A percentile compares a stretch with the other conserved stretches of the same genome.
Conservation (phyloP, 1,139 yeast genomes). For the Saccharomyces pastorianus region DNA sequence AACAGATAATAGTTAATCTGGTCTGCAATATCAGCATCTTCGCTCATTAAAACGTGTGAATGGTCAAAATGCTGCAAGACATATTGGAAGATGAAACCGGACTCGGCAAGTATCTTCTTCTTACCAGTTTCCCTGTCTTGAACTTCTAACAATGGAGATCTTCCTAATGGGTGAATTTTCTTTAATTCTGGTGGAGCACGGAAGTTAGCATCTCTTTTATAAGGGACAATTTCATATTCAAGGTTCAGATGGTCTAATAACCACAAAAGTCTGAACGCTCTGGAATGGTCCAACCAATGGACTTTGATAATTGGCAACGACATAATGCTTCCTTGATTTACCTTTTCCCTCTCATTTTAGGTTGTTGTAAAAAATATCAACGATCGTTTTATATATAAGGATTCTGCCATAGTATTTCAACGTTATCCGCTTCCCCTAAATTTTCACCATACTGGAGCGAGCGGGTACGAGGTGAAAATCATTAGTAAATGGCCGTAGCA, state of each 20-base stretch:
- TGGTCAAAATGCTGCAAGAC: conserved; percentile 38
- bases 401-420: background rate
- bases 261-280: conserved; percentile 51
- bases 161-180: conserved; percentile 50
- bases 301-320: conserved; percentile 20
- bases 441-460: background rate
- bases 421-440: background rate
- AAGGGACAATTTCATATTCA: conserved; percentile 44
- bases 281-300: conserved; percentile 43
- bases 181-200: conserved; percentile 39
- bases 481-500: background rate
- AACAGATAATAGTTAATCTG: conserved; percentile 46
- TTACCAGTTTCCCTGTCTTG: conserved; percentile 36
- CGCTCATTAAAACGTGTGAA: conserved; percentile 29
- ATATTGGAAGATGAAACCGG: conserved; percentile 43
- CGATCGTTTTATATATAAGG: background rate
- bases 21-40: conserved; percentile 32
- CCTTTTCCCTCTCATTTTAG: too few relatives aligned
- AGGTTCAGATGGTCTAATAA: conserved; percentile 45
- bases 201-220: conserved; percentile 38
- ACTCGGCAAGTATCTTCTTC: conserved; percentile 37
- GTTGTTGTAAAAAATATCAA: background rate
- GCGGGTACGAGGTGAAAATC: background rate
- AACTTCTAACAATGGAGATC: conserved; percentile 47
- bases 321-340: conserved; percentile 4